These are phyloP conservation scores for Lasiosphaeria ovina DNA, from an alignment of 495 filamentous ascomycete genomes.

Conservation along the genomic window DNA sequence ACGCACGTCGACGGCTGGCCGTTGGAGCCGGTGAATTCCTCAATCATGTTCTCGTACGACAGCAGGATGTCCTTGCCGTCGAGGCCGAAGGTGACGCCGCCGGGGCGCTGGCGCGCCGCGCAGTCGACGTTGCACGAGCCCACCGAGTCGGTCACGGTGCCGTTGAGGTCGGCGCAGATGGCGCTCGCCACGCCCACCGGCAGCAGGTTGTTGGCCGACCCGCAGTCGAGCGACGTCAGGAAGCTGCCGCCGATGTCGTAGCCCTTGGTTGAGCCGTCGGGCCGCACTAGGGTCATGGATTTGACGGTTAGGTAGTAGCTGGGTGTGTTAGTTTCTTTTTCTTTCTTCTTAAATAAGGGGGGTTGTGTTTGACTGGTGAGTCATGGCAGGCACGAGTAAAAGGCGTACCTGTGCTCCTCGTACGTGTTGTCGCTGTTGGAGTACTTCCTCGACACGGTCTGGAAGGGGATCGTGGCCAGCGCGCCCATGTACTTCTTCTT, in stretches of 20 bases:
- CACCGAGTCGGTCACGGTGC: constrained; percentile 25
- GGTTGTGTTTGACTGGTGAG: too few species aligned
- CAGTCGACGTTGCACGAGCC: constrained; percentile 53
- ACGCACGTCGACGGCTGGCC: neutral
- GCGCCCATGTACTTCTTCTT: constrained; percentile 64
- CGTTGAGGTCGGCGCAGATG: constrained; percentile 17
- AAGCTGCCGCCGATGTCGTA: constrained; percentile 7
- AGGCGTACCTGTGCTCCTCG: neutral
- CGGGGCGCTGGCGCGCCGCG: constrained; percentile 44
- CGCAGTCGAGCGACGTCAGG: constrained; percentile 15
- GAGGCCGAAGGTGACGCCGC: constrained; percentile 56
- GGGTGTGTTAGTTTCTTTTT: neutral
- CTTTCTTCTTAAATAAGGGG: too few species aligned
- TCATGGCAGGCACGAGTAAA: too few species aligned
- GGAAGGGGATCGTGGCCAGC: constrained; percentile 41
- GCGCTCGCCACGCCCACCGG: constrained; percentile 7
- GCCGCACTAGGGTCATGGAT: constrained; percentile 5
- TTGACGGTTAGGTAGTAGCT: constrained; percentile 12
- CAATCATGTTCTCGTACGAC: constrained; percentile 56
- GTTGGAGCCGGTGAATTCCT: constrained; percentile 24
- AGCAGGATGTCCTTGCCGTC: constrained; percentile 53
- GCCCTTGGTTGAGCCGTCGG: neutral
- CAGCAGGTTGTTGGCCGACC: constrained; percentile 13
- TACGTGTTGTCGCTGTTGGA: neutral
- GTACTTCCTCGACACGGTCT: neutral